phyloP scores from a whole-genome alignment of 2,329 filamentous ascomycete genomes.

The Fusarium sp. region DNA sequence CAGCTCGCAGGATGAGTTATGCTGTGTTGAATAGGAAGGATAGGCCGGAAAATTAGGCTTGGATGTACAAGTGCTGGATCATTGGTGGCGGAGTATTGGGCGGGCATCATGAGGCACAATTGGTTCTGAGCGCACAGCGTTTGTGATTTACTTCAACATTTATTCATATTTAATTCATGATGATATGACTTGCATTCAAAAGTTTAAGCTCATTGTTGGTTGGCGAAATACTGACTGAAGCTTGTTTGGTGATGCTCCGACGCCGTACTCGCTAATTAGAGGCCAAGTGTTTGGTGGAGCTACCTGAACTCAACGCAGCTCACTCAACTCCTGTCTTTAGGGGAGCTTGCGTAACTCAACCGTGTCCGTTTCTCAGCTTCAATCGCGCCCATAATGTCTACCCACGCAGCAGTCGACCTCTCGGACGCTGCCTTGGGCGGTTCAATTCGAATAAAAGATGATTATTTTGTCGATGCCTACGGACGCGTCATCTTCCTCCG shows the following conservation, averaged over 20 bases:
- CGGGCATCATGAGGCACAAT: neutral
- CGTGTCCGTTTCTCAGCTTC: constrained; percentile 28
- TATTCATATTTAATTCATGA: constrained; percentile 27
- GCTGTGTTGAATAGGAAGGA: constrained; percentile 35
- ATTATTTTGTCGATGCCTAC: constrained; percentile 52
- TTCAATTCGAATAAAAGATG: constrained; percentile 47
- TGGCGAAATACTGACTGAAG: neutral
- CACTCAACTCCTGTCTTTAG: neutral
- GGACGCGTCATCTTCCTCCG: constrained; percentile 56
- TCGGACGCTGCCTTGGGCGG: constrained; percentile 53
- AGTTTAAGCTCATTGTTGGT: neutral
- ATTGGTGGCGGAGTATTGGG: constrained; percentile 12
- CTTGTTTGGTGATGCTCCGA: neutral
- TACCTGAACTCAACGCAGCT: constrained; percentile 4
- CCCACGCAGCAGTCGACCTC: constrained; percentile 51
- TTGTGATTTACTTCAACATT: constrained; percentile 10
- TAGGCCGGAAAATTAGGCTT: constrained; percentile 14
- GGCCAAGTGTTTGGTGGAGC: constrained; percentile 37
- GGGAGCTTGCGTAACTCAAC: constrained; percentile 30
- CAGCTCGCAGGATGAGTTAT: constrained; percentile 41
- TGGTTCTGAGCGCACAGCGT: constrained; percentile 26
- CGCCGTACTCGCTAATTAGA: constrained; percentile 24
- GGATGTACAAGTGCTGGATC: neutral
- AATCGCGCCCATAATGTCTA: constrained; percentile 29
- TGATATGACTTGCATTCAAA: neutral